Base-by-base conservation (phyloP, 257 asterid genomes). In the Primulina tabacum region DNA sequence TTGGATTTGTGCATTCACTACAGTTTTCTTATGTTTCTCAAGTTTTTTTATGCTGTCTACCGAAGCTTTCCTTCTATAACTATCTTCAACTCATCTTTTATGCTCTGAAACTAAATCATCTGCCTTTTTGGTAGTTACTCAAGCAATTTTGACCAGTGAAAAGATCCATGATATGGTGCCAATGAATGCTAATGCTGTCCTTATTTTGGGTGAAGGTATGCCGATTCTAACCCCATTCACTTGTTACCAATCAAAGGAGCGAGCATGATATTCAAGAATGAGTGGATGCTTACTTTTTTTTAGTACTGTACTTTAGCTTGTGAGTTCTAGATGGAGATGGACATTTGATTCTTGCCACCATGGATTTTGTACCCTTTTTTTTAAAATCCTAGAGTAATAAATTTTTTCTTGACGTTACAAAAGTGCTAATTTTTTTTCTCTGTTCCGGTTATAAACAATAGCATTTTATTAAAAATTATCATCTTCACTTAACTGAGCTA, bases 151-250 rank as follows among this genome's bases (percentile, higher is more conserved):
- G 77, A 16, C 83, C 67, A 73, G 92, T 74, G 97, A 89, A 76
- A 91, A 86, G 83, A 81, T 89, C 79, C 92, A 82, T 78, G 95
- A 87, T 59, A 74, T 91, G 58, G 79, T 81, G 73, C 87, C 96
- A 62, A 72, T 87, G 71, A 72, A 87, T 77, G 82, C 82, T 40
- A 84, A 91, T 79, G 82, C 92, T 67, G 16, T 86, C 60, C 79
- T 91, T 82, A 62, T 91, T 79, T 92, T 89, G 67, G 96, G 93
- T 73, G 90, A 89, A 86, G 96, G 97, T 90, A 88, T 59, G 79
- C 34, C 38, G 16, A 38, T 55, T 35, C 67, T 72, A 16, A 56
- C 65, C 61, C 62, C 61, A 9, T 68, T 63, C 37, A 8, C 40
- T 65, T 40, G 29, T 57, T 21, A 64, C 55, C n/a, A 6, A 14